These are phyloP conservation scores for Carex kokanica DNA, from an alignment of 176 grass and related monocot species.

Conservation along the genomic window DNA sequence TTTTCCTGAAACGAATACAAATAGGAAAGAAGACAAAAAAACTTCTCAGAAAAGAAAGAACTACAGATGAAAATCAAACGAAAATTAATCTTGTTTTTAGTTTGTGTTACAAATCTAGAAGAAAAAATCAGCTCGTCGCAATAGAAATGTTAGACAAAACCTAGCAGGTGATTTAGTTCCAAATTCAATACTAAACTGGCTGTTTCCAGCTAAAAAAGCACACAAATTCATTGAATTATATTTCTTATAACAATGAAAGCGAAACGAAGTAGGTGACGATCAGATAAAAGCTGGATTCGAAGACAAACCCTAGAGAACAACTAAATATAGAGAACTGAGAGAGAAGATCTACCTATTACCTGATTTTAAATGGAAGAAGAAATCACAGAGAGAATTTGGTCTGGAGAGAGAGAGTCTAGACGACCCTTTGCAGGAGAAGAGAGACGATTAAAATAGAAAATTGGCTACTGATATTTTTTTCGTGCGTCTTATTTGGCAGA, in stretches of 20 bases:
- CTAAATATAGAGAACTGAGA: neutral
- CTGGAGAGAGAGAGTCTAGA: slow-evolving; percentile 21
- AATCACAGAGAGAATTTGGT: neutral
- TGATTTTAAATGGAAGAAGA: slow-evolving; percentile 12
- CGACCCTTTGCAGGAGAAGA: slow-evolving; percentile 23
- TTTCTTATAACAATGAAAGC: neutral
- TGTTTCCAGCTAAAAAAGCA: neutral
- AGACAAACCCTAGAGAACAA: neutral
- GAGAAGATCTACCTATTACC: slow-evolving; percentile 15
- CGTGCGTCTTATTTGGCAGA: neutral
- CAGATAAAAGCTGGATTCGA: neutral
- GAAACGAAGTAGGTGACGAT: neutral
- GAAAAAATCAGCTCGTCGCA: neutral
- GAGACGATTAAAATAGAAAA: slow-evolving; percentile 1
- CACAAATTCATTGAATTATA: neutral
- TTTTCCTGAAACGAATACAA: slow-evolving; percentile 32
- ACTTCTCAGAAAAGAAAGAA: neutral
- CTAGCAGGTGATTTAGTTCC: neutral
- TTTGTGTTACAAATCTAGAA: slow-evolving; percentile 4
- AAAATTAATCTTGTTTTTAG: neutral
- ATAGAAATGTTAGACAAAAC: neutral
- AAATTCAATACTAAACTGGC: neutral
- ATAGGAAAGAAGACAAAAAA: neutral
- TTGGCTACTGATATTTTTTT: neutral
- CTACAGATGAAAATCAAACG: neutral